Conservation (phyloP, 331 rosid genomes). For the Phaseolus coccineus region DNA sequence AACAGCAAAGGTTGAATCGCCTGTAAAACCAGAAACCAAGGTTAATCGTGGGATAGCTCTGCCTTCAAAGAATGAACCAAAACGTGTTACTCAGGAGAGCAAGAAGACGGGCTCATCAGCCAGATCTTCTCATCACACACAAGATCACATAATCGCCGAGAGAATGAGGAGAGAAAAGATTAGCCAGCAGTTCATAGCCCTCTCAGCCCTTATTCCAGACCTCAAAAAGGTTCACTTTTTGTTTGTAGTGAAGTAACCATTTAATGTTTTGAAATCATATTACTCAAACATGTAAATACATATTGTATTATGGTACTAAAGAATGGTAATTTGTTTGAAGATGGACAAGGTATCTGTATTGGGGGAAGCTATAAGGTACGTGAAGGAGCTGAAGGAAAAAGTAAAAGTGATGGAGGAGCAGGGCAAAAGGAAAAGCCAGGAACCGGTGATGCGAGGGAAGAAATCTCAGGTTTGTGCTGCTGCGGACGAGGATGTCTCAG, state of each 20-base stretch:
- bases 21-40: slow-evolving; percentile 22
- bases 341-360: slow-evolving; percentile 78
- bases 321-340: slow-evolving; percentile 45
- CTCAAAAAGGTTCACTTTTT: slow-evolving; percentile 61
- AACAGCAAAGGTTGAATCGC: neutral
- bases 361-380: slow-evolving; percentile 62
- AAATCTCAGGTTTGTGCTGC: slow-evolving; percentile 44
- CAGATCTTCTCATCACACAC: slow-evolving; percentile 40
- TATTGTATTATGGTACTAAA: neutral
- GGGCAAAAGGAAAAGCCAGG: slow-evolving; percentile 57
- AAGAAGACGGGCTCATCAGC: slow-evolving; percentile 22
- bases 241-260: neutral
- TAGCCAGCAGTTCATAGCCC: slow-evolving; percentile 69
- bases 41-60: neutral
- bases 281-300: neutral
- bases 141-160: slow-evolving; percentile 80
- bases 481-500: slow-evolving; percentile 48
- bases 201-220: slow-evolving; percentile 82
- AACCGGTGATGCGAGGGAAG: slow-evolving; percentile 57
- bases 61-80: slow-evolving; percentile 25
- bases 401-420: slow-evolving; percentile 61
- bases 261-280: neutral
- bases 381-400: slow-evolving; percentile 67
- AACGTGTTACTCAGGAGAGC: neutral
- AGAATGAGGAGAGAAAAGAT: slow-evolving; percentile 79